phyloP scores from a whole-genome alignment of 805 yeast species.

The Myxozyma geophila region DNA sequence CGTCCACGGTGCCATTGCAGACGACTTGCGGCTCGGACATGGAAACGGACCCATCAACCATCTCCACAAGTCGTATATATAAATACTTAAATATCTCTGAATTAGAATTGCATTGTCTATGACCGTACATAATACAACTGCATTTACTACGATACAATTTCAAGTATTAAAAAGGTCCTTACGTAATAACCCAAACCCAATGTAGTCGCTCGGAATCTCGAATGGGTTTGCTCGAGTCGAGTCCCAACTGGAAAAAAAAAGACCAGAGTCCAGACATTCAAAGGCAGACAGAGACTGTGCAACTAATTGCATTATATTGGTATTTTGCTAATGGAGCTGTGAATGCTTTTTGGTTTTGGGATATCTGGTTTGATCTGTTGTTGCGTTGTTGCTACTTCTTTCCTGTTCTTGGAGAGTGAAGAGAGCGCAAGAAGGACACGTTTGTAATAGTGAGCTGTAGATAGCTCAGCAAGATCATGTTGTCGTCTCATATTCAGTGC shows the following conservation, averaged over 20 bases:
- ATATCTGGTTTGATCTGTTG: no score
- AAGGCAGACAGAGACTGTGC: no score
- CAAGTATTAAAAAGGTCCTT: neutral
- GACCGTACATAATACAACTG: no score
- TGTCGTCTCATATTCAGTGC: neutral
- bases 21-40: slow-evolving; percentile 52
- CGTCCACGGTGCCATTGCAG: slow-evolving; percentile 66
- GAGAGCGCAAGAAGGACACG: no score
- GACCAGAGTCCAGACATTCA: neutral
- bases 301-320: no score
- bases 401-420: no score
- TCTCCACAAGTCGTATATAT: slow-evolving; percentile 21
- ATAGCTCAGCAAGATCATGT: neutral
- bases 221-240: neutral
- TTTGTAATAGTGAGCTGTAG: no score
- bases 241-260: neutral
- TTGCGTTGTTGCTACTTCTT: no score
- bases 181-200: slow-evolving; percentile 4
- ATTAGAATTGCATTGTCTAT: neutral
- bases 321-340: no score
- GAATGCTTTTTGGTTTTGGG: no score
- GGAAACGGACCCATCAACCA: slow-evolving; percentile 83
- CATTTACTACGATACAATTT: neutral
- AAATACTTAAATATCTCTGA: neutral
- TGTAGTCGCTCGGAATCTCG: neutral